phyloP scores from a whole-genome alignment of 768 basidiomycete genomes.

The Trametes coccinea region DNA sequence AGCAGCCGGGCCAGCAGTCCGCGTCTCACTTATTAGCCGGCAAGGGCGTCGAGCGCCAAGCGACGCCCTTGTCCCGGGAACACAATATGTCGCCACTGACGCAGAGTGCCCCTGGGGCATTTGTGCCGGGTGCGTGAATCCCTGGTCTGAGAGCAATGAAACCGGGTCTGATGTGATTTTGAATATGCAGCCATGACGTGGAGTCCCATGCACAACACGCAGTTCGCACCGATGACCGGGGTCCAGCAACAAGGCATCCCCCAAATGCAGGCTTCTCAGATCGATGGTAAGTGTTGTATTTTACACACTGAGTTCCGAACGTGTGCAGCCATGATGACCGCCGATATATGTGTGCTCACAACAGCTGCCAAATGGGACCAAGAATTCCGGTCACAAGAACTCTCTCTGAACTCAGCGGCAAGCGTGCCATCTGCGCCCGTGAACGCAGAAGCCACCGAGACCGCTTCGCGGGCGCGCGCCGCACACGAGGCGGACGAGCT shows the following conservation, averaged over 20 bases:
- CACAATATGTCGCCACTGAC: constrained; percentile 8
- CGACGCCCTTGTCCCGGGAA: constrained; percentile 4
- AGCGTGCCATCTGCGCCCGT: background rate
- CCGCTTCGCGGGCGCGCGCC: constrained; percentile 12
- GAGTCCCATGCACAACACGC: background rate
- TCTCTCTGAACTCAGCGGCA: constrained; percentile 19
- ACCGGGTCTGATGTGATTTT: background rate
- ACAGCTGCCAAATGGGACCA: constrained; percentile 52
- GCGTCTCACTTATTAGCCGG: background rate
- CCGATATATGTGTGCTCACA: background rate
- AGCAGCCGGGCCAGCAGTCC: constrained; percentile 26
- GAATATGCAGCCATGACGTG: constrained; percentile 5
- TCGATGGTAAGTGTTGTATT: constrained; percentile 13
- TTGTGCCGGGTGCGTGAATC: constrained; percentile 8
- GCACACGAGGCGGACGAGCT: constrained; percentile 63
- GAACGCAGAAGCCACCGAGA: constrained; percentile 5
- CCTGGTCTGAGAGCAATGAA: background rate
- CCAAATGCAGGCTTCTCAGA: constrained; percentile 10
- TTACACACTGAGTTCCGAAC: background rate
- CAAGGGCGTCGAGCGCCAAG: constrained; percentile 5
- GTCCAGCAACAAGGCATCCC: constrained; percentile 4
- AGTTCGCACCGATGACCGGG: constrained; percentile 17
- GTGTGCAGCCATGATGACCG: constrained; percentile 3
- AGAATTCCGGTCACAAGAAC: constrained; percentile 62
- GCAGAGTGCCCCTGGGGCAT: background rate